phyloP scores from a whole-genome alignment of 2,329 filamentous ascomycete genomes.

The Pyrenochaeta sp. region DNA sequence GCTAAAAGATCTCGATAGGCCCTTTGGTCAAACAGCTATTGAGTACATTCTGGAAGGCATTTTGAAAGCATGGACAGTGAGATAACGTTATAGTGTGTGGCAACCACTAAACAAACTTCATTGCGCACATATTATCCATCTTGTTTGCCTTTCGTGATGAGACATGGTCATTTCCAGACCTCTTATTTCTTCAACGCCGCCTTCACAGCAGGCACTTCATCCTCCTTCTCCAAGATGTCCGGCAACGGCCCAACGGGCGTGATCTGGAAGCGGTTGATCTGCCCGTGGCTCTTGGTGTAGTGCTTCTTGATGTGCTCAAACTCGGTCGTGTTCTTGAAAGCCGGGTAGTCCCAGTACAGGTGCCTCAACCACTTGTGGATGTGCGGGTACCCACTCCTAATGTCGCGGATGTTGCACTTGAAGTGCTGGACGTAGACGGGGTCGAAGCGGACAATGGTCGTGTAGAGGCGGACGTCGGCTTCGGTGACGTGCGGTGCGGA shows the following conservation, averaged over 20 bases:
- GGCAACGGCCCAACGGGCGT: slow-evolving; percentile 86
- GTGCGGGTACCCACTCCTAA: slow-evolving; percentile 81
- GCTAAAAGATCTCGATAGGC: too few species aligned
- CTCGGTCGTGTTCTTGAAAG: slow-evolving; percentile 83
- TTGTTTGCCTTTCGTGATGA: too few species aligned
- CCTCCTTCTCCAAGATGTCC: slow-evolving; percentile 76
- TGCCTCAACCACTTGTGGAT: slow-evolving; percentile 82
- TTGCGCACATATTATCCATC: too few species aligned
- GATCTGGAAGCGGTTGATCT: slow-evolving; percentile 73
- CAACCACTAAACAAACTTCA: too few species aligned
- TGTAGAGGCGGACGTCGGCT: slow-evolving; percentile 60
- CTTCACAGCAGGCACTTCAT: slow-evolving; percentile 73
- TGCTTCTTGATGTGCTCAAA: slow-evolving; percentile 94
- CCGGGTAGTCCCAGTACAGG: slow-evolving; percentile 79
- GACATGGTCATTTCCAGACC: too few species aligned
- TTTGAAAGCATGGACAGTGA: too few species aligned
- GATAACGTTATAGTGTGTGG: too few species aligned
- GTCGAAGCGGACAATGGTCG: slow-evolving; percentile 69
- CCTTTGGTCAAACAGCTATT: too few species aligned
- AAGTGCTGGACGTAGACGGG: slow-evolving; percentile 66
- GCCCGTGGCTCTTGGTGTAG: slow-evolving; percentile 70
- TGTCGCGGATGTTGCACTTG: slow-evolving; percentile 84
- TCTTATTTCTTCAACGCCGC: slow-evolving; percentile 19
- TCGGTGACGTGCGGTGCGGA: slow-evolving; percentile 56
- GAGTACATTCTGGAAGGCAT: too few species aligned